Evolutionary conservation across 2,329 filamentous ascomycete species (phyloP), one percentile per base, ranked within the genome.

Genomic region (Cylindrodendrum hubeiense): DNA sequence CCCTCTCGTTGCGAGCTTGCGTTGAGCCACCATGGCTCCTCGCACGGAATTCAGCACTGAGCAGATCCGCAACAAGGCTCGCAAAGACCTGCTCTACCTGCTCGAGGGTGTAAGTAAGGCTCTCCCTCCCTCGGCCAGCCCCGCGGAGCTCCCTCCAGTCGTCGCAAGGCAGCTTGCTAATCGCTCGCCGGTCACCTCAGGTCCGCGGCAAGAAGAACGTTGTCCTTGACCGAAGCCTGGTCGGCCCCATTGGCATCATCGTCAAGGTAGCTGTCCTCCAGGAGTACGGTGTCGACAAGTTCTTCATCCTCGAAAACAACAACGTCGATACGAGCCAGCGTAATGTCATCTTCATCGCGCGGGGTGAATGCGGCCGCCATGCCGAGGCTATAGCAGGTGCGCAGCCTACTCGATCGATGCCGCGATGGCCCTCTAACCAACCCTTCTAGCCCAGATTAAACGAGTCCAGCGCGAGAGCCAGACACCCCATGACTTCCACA

Each of bases 191-290:
- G 56, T 37, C 28, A 50, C 53, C 47, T 63, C 77, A 99, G 96
- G 94, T 98, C 71, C 93, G 95, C 78, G 97, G 97, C 73, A 99
- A 98, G 89, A 99, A 99, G 87, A 98, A 98, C 77, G 86, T 99
- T 67, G 93, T 99, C 56, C 91, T 99, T 77, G 95, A 98, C 79
- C 93, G 92, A 80, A 91, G 91, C 74, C 87, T 99, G 73, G 94
- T 95, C 71, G 96, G 95, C 24, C 93, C 95, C 30, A 88, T 99
- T 72, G 94, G 95, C 65, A 87, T 95, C 65, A 91, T 99, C 71
- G 94, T 97, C 82, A 98, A 98, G 79, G 97, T 98, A 76, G 95
- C 95, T 22, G 95, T 93, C 10, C 87, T 98, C 17, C 94, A 98
- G 78, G 96, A 99, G 76, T 98, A 98, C 83, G 97, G 97, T 30